Evolutionary conservation across 495 filamentous ascomycete genomes (phyloP), one percentile per base, ranked within the genome.

Genomic region (Xylaria castorea): DNA sequence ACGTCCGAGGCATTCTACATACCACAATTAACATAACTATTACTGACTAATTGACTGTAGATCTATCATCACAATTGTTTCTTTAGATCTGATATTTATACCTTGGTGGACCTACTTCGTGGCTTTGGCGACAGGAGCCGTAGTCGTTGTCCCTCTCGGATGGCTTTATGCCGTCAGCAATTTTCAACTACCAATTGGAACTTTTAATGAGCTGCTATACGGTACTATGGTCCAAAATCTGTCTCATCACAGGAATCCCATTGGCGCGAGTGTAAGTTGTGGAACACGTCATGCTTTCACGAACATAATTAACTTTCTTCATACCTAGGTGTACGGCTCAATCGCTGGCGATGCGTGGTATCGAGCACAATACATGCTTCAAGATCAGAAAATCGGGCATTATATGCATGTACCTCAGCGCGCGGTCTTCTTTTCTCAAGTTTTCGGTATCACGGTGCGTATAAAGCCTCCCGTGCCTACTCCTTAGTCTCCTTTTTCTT

Each of bases 341-440:
- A 87, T 89, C 42, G 87, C 84, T 27, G 79, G 79, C 22, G 77
- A 78, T 64, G 85, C 85, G 3, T 86, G 85, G 85, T 88, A 89
- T 60, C 81, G 86, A 12, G 86, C 86, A 0, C 87, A 87, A 73
- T 90, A 89, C 16, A 57, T 88, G 50, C 86, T 88, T 44, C 76
- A 78, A 25, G 83, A 85, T 73, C 74, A 84, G 46, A 83, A 83
- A 64, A 77, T 81, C 42, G 89, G 86, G 6, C 88, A 90, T 75
- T 91, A 91, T 71, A 85, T 90, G 72, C 89, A 91, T 55, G 81
- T 84, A 38, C 85, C 89, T 5, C 89, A 88, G 1, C 84, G 88
- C 12, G 86, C 85, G 1, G 78, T 89, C 51, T 91, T 91, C 78
- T 80, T 86, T 32, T 88, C 87, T 0, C 89, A 90, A 72, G 84